Conservation (phyloP, 345 rosid species). For the Raphanus sativus region DNA sequence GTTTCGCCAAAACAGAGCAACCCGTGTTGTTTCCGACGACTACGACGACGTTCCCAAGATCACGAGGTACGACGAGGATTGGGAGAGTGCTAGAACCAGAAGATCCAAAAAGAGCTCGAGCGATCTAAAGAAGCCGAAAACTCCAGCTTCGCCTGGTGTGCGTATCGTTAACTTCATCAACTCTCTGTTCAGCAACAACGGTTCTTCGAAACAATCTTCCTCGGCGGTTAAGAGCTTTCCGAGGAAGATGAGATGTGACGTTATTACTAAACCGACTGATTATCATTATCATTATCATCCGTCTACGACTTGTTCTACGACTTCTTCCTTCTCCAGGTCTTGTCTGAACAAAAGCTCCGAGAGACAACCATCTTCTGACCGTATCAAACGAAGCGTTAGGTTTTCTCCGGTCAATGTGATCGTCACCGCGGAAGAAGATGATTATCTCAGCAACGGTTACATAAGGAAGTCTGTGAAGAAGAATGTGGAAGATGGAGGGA, state of each 20-base stretch:
- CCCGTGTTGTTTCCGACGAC: constrained; percentile 17
- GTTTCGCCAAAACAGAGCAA: constrained; percentile 46
- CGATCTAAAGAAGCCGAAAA: constrained; percentile 64
- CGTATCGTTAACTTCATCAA: constrained; percentile 69
- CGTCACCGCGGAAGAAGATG: constrained; percentile 46
- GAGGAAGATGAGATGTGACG: constrained; percentile 36
- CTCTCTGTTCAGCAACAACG: constrained; percentile 57
- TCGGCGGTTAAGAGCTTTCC: constrained; percentile 41
- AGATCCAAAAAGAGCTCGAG: constrained; percentile 48
- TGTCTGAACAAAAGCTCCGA: constrained; percentile 68
- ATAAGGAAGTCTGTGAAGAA: constrained; percentile 43
- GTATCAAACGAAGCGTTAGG: constrained; percentile 59
- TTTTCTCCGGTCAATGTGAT: constrained; percentile 70
- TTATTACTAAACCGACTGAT: constrained; percentile 33
- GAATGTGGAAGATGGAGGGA: constrained; percentile 34
- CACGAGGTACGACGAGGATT: constrained; percentile 42
- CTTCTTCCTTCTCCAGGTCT: constrained; percentile 82
- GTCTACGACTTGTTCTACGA: constrained; percentile 61
- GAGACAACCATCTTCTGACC: constrained; percentile 52
- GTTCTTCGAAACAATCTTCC: constrained; percentile 37
- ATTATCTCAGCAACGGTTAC: constrained; percentile 25
- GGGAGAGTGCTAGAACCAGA: constrained; percentile 47
- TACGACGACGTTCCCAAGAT: constrained; percentile 35
- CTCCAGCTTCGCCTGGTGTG: constrained; percentile 85
- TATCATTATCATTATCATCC: constrained; percentile 65